phyloP scores from a whole-genome alignment of 2,329 filamentous ascomycete species.

The Rugonectria rugulosa region DNA sequence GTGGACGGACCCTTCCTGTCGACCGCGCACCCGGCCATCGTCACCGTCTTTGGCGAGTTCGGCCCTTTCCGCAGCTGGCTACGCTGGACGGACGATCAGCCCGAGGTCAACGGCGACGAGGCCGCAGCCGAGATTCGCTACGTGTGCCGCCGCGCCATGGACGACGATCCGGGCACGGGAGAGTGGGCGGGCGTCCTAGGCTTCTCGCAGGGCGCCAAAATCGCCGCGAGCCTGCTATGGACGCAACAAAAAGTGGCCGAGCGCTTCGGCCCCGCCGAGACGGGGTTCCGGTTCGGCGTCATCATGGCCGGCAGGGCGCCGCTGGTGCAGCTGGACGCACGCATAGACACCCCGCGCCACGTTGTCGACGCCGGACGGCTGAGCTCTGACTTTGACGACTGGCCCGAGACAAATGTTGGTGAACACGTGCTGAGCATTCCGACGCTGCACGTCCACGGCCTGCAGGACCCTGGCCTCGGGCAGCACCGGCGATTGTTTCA shows the following conservation, averaged over 20 bases:
- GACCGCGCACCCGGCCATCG: conserved; percentile 66
- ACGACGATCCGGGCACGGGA: conserved; percentile 61
- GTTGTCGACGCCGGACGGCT: conserved; percentile 34
- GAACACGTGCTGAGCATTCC: conserved; percentile 42
- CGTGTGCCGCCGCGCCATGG: conserved; percentile 56
- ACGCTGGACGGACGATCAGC: conserved; percentile 67
- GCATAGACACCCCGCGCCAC: conserved; percentile 63
- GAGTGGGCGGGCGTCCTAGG: conserved; percentile 68
- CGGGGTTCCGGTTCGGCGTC: conserved; percentile 46
- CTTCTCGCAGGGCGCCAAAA: conserved; percentile 73
- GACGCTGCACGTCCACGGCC: conserved; percentile 52
- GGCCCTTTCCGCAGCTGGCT: conserved; percentile 72
- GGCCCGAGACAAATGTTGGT: conserved; percentile 58
- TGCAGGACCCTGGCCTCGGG: conserved; percentile 68
- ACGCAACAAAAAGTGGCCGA: conserved; percentile 71
- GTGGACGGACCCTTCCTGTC: conserved; percentile 73
- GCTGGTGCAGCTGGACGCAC: conserved; percentile 40
- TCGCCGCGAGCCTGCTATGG: conserved; percentile 67
- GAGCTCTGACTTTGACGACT: conserved; percentile 37
- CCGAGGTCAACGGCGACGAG: conserved; percentile 55
- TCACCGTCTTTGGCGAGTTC: conserved; percentile 68
- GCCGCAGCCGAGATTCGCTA: conserved; percentile 51
- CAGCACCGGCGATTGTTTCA: conserved; percentile 58
- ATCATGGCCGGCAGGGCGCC: conserved; percentile 46
- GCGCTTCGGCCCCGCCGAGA: conserved; percentile 62